Evolutionary conservation across 495 filamentous ascomycete species (phyloP), one percentile per base, ranked within the genome.

Genomic region (Trichoderma orchidacearum): DNA sequence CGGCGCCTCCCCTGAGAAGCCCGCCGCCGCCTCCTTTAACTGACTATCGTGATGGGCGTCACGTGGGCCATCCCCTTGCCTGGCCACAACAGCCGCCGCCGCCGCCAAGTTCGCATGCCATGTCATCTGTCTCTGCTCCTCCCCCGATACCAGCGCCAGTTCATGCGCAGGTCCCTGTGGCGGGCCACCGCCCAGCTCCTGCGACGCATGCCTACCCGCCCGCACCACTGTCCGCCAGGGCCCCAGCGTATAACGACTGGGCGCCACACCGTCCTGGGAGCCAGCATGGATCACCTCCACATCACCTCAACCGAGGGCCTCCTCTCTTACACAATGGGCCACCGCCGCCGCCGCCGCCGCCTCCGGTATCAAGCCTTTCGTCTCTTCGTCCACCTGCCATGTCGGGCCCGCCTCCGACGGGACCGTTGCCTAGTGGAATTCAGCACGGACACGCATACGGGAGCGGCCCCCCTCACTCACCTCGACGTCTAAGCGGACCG

Each of bases 401-500:
- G 27, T 74, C 69, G 52, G 68, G 72, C n/a, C 65, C 77, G 29
- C 78, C 76, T 1, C 70, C 70, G 18, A 75, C 73, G n/a, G 72
- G 70, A 17, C 75, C 76, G 0, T 65, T 53, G 27, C 61, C 62
- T 9, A 58, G 58, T 15, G 60, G 66, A 30, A 66, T 61, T 3
- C 70, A 66, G n/a, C 71, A 72, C 31, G 70, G 73, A 17, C 66
- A 70, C 41, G 27, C 70, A 13, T 56, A 63, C 0, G 70, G 67
- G 7, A 75, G 73, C 41, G 72, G 72, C 15, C 57, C 70, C 30
- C 67, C 70, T 1, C 67, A 63, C 0, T 72, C 73, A 7, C 67
- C 74, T n/a, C 67, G 70, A 32, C 69, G 68, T 3, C 23, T 59
- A 25, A 64, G 58, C 38, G 68, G 62, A 13, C 62, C 63, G 6